Conservation (phyloP, 345 rosid genomes). For the sweet orange (Citrus sinensis) region DVS_A1.0 CM039164.1:1470501-1471000, state of each 20-base stretch:
- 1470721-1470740: fast-evolving
- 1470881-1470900: too few relatives aligned
- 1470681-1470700: neutral
- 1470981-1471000: fast-evolving
- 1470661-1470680: neutral
- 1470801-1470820: fast-evolving
- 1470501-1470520: neutral
- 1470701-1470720: too few relatives aligned
- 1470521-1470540: neutral
- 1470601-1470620: too few relatives aligned
- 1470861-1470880: too few relatives aligned
- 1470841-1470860: fast-evolving
- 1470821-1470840: fast-evolving
- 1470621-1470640: neutral
- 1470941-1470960: too few relatives aligned
- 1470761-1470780: too few relatives aligned
- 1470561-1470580: neutral
- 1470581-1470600: neutral
- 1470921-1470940: too few relatives aligned
- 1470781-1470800: fast-evolving
- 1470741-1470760: too few relatives aligned
- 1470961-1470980: too few relatives aligned
- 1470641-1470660: neutral
- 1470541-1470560: neutral
- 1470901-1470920: too few relatives aligned